Base-by-base conservation (phyloP, 1,139 yeast genomes). In the Sugiyamaella neomexicana region DNA sequence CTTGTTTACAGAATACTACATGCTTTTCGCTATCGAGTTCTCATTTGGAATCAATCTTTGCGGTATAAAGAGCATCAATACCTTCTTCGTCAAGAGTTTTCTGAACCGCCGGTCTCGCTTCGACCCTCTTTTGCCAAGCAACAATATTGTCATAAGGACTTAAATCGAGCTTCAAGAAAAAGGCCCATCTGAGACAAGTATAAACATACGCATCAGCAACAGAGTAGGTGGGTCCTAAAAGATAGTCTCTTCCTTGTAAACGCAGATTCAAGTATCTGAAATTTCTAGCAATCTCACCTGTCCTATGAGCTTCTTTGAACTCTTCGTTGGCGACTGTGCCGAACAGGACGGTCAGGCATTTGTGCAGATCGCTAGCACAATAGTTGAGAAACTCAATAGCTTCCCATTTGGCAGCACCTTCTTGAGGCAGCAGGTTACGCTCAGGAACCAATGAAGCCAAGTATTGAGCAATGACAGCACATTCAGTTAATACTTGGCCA, bases 41-140 rank as follows among this genome's bases (percentile, higher is more conserved):
- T 23, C 23, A 29, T 2, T 31, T 27, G 29, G 12, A 40, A 23
- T 16, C 10, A 20, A 31, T 29, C 17, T 29, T 9, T 34, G 20
- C 10, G 27, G 34, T 15, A 36, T 16, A 45, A 25, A 32, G n/a
- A n/a, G 38, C 31, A 13, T 41, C 42, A 20, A 36, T 36, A 12
- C 40, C 49, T 10, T 45, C 49, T 25, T 45, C 42, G 7, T 32
- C 36, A 13, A 45, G 49, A 23, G 49, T 39, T 25, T 45, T 36
- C 5, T 32, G 17, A 20, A 45, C 42, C 6, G 49, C 13, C 1
- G 49, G 49, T 36, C 40, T 34, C 2, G 49, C 31, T 17, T 45
- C 49, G 15, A 45, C 15, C 37, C 49, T 45, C 34, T 45, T 45
- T 25, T 45, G 49, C 49, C 49, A 45, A 29, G 40, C 49, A 23